Conservation (phyloP, 495 filamentous ascomycete species). For the Aspergillus carlsbadensis region DNA sequence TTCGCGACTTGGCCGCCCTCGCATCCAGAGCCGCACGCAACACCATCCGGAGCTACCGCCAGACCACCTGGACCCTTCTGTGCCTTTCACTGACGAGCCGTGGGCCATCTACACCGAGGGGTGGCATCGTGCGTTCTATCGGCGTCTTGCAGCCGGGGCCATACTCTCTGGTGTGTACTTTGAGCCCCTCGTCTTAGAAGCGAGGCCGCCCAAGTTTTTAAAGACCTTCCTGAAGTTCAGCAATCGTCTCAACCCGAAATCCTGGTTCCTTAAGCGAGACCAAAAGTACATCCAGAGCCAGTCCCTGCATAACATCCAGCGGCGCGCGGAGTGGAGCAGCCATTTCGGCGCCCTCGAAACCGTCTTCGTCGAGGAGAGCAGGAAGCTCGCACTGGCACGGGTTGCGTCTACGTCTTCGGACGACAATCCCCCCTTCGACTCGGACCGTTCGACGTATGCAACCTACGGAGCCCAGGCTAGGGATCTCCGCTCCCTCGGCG, state of each 20-base stretch:
- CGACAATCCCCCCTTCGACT: background rate
- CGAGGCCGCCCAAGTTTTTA: background rate
- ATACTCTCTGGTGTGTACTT: conserved; percentile 1
- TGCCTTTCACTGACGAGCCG: too few relatives aligned
- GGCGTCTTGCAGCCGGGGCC: conserved; percentile 4
- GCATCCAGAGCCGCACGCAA: background rate
- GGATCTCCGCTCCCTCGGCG: background rate
- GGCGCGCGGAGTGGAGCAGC: background rate
- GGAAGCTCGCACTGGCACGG: background rate
- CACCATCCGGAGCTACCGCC: background rate
- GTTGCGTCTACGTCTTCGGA: background rate
- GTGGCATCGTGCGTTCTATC: conserved; percentile 5
- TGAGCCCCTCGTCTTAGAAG: background rate
- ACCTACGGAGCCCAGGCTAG: background rate
- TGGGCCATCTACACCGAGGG: background rate
- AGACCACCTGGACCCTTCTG: background rate
- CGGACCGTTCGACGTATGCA: background rate
- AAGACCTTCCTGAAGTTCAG: background rate
- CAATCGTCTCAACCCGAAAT: too few relatives aligned
- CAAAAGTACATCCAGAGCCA: background rate
- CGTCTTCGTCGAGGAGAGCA: conserved; percentile 4
- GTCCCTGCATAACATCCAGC: background rate
- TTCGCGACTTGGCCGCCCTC: background rate
- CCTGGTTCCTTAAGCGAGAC: conserved; percentile 5
- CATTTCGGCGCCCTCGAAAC: background rate